These are phyloP conservation scores for Plasmodium chabaudi DNA, from an alignment of 169 alveolate species.

Conservation along the genomic window DNA sequence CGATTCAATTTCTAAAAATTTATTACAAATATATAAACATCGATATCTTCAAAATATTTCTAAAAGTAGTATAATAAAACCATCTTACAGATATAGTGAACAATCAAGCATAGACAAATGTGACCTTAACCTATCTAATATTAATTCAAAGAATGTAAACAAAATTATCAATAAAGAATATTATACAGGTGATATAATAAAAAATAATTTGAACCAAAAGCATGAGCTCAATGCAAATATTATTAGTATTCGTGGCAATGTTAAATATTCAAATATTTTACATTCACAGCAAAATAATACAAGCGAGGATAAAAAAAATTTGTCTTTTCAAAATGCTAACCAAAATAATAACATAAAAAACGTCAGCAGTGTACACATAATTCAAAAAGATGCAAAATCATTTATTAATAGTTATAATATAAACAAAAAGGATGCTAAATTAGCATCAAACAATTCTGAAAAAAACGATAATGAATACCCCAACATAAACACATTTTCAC, in stretches of 20 bases:
- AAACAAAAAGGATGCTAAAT: neutral
- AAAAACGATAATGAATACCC: neutral
- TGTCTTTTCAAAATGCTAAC: too few species aligned
- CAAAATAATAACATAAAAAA: neutral
- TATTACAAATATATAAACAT: conserved; percentile 69
- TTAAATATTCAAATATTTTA: conserved; percentile 1
- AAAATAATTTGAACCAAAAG: neutral
- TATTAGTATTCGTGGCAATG: conserved; percentile 1
- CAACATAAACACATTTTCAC: too few species aligned
- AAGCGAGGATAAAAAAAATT: too few species aligned
- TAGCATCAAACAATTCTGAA: neutral
- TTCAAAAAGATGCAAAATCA: neutral
- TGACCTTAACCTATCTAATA: neutral
- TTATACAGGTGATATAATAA: neutral
- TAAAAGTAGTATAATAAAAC: conserved; percentile 5
- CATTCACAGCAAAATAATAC: neutral
- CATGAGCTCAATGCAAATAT: neutral
- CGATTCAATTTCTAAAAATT: conserved; percentile 30
- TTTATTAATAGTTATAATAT: neutral
- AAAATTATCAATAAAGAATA: neutral
- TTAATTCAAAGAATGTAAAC: neutral
- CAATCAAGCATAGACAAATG: neutral
- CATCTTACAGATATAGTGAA: neutral
- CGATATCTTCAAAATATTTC: conserved; percentile 46
- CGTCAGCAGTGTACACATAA: neutral